Evolutionary conservation across 2,329 filamentous ascomycete genomes (phyloP).

Genomic region (Seiridium unicorne): DNA sequence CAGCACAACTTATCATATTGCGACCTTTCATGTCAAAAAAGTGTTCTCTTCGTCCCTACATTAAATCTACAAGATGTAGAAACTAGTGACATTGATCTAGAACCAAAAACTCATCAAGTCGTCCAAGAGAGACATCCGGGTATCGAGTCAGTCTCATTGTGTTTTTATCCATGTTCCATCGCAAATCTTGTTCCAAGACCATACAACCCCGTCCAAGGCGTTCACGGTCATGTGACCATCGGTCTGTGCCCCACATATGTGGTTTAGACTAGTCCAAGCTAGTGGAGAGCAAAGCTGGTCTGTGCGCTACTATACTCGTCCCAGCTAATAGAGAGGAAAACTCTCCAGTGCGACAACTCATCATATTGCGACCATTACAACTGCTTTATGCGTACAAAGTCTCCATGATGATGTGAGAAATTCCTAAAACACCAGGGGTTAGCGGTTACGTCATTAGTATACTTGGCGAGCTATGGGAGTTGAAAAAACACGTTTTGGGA

Average conservation of each 20-base stretch:
- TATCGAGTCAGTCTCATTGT: constrained; percentile 1
- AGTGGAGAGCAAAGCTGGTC: too few species aligned
- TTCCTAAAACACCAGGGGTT: too few species aligned
- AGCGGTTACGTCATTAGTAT: too few species aligned
- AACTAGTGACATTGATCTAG: neutral
- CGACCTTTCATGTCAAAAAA: too few species aligned
- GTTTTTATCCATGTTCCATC: neutral
- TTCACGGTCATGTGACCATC: too few species aligned
- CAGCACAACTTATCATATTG: too few species aligned
- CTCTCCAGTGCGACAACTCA: too few species aligned
- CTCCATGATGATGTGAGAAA: constrained; percentile 75
- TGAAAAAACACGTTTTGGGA: too few species aligned
- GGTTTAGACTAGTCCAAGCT: neutral
- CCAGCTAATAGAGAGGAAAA: too few species aligned
- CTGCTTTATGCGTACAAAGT: neutral
- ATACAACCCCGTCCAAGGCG: neutral
- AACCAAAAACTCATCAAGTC: neutral
- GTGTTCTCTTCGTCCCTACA: neutral
- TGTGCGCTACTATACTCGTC: too few species aligned
- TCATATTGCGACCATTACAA: neutral
- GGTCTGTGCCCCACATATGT: neutral
- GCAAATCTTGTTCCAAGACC: neutral
- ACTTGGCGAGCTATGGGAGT: too few species aligned
- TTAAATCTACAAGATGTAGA: neutral
- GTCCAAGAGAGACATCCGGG: constrained; percentile 1